phyloP scores from a whole-genome alignment of 805 yeast genomes.

The Ogataea henricii region DNA sequence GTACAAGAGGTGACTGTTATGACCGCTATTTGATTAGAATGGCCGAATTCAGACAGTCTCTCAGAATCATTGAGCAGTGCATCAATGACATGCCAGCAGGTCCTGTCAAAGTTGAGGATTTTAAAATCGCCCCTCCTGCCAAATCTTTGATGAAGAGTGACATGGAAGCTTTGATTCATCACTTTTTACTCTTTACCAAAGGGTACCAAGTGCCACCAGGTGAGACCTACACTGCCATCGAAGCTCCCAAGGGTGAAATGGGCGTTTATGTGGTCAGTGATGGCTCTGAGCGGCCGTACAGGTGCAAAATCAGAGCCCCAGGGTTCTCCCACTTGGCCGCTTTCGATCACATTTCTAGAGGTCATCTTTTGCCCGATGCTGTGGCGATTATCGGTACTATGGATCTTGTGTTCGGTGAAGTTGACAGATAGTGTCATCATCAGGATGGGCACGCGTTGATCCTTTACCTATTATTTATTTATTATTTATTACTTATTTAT shows the following conservation, averaged over 20 bases:
- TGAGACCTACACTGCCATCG: constrained; percentile 88
- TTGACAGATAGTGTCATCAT: constrained; percentile 64
- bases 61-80: constrained; percentile 88
- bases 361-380: constrained; percentile 86
- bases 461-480: constrained; percentile 9
- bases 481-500: neutral
- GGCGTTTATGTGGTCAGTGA: constrained; percentile 87
- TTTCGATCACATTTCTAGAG: constrained; percentile 82
- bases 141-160: constrained; percentile 83
- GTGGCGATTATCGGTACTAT: constrained; percentile 93
- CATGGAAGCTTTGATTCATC: constrained; percentile 91
- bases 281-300: constrained; percentile 87
- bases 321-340: constrained; percentile 91
- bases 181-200: constrained; percentile 83
- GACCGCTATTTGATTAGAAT: constrained; percentile 86
- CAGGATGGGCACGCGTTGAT: neutral
- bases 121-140: constrained; percentile 81
- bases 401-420: constrained; percentile 95
- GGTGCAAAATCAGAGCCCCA: constrained; percentile 93
- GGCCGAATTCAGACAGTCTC: constrained; percentile 90
- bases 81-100: constrained; percentile 91
- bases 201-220: constrained; percentile 89
- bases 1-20: constrained; percentile 86
- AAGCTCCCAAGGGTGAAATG: constrained; percentile 96
- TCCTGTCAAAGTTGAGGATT: constrained; percentile 88